Conservation (phyloP, 2,329 filamentous ascomycete species). For the Erysiphe neolycopersici region DNA sequence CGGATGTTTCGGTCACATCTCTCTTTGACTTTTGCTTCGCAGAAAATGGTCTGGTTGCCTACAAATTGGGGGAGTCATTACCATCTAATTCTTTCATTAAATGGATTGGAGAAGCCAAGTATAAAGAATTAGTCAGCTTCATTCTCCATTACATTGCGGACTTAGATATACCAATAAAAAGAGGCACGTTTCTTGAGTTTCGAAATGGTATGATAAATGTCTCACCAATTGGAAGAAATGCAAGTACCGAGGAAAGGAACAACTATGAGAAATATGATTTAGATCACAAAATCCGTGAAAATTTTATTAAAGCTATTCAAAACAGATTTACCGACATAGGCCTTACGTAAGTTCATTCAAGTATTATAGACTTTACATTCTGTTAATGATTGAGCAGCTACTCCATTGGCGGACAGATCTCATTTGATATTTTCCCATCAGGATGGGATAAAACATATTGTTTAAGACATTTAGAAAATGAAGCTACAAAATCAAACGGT, state of each 20-base stretch:
- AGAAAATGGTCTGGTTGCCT: constrained; percentile 88
- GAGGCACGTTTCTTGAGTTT: constrained; percentile 69
- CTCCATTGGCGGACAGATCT: constrained; percentile 92
- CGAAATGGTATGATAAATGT: constrained; percentile 82
- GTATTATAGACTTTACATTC: not conserved
- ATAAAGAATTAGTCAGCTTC: constrained; percentile 54
- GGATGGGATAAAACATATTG: constrained; percentile 99
- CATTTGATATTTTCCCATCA: constrained; percentile 87
- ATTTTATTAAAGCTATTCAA: constrained; percentile 49
- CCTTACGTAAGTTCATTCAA: constrained; percentile 37
- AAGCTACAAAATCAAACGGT: constrained; percentile 41
- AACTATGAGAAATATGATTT: constrained; percentile 67
- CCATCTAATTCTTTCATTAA: constrained; percentile 66
- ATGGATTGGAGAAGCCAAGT: constrained; percentile 63
- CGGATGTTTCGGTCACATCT: constrained; percentile 39
- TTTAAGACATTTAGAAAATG: constrained; percentile 59
- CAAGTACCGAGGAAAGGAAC: constrained; percentile 49
- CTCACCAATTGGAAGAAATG: constrained; percentile 64
- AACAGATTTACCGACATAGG: constrained; percentile 63
- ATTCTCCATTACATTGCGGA: constrained; percentile 64
- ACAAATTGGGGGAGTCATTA: constrained; percentile 52
- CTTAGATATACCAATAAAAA: constrained; percentile 59
- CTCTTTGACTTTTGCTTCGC: constrained; percentile 97
- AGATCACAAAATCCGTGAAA: constrained; percentile 45
- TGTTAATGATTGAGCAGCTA: constrained; percentile 26